Base-by-base conservation (phyloP, 352 stramenopile genomes). In the Pythium aquatile region DNA sequence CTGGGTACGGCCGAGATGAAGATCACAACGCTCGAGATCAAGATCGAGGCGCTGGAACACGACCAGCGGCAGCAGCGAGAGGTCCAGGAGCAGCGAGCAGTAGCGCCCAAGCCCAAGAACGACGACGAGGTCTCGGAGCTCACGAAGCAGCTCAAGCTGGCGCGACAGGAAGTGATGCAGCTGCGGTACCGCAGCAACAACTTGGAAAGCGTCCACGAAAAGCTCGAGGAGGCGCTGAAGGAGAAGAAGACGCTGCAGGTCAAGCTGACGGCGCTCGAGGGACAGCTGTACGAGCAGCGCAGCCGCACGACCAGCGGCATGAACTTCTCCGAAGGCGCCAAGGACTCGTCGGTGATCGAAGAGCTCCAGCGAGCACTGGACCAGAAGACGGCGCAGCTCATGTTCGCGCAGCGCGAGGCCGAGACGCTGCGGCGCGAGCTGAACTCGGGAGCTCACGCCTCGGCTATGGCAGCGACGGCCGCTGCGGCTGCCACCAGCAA, bases 141-240 rank as follows among this genome's bases (percentile, higher is more conserved):
- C 11, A 75, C 71, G 16, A 93, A 93, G 73, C 80, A 91, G 63
- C 66, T 93, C 4, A 93, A 93, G 59, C 56, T 90, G 16, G 79
- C 84, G 6, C 83, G 86, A 33, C 84, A 93, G 48, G 84, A 93
- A 54, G 82, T 89, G 13, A 93, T 93, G 84, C 81, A 91, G 71
- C 77, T 93, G 20, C 84, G 82, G 0, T 93, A 90, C 72, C 84
- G 84, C 33, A 91, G 82, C 42, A 93, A 93, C 55, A 83, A 90
- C 61, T 71, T 90, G 13, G 84, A 90, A 42, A 87, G 76, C 44
- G 73, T 90, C 3, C 65, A 89, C 47, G 79, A 91, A 42, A 77
- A 81, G 42, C 69, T 90, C 1, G 84, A 93, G 53, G 78, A 88
- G 0, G 72, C 79, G n/a, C 61, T 90, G 20, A 91, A 91, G 63